Base-by-base conservation (phyloP, 2,329 filamentous ascomycete species). In the Madurella mycetomatis region DNA sequence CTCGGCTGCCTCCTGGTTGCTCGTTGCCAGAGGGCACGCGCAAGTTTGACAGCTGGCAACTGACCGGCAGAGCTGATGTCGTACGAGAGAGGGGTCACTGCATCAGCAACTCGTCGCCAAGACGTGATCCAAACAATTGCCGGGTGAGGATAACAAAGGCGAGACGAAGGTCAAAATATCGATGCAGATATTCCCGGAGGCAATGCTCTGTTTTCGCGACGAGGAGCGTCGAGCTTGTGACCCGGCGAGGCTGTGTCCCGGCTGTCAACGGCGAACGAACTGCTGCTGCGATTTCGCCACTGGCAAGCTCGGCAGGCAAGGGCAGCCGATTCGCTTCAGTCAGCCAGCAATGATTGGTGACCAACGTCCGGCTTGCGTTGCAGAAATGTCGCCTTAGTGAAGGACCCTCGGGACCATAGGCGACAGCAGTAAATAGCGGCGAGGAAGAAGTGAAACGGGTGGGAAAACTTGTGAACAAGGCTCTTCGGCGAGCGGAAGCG, bases 231-330 rank as follows among this genome's bases (percentile, higher is more conserved):
- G 39, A 58, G 55, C 51, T 56, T 56, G 55, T 51, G 53, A 56
- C 54, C 51, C 55, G 52, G 52, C 55, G 59, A 60, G 57, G 59
- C 62, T 59, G 59, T 56, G 55, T 47, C 51, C 48, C 56, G 54
- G 58, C 57, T 62, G 55, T 51, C 51, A 41, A 58, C 58, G 58
- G 60, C 55, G 57, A 61, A 60, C 54, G 17, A 44, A 31, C 17
- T 49, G 49, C 37, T 47, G 45, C 34, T 15, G 48, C 41, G 34
- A 43, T 54, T 59, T 60, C 47, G 61, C 61, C 59, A 63, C 61
- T 47, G 12, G 17, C 17, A 37, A 46, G 47, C 51, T 56, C 53
- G 58, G 56, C 49, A 54, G 49, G 32, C 42, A 48, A 50, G 41
- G 46, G 37, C 47, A 32, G 19, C 19, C 15, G 13, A 40, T 44